A percentile compares a stretch with the other conserved stretches of the same genome.
These are phyloP conservation scores for Paramecium sexaurelia DNA, from an alignment of 73 alveolate genomes.

Conservation along the genomic window DNA sequence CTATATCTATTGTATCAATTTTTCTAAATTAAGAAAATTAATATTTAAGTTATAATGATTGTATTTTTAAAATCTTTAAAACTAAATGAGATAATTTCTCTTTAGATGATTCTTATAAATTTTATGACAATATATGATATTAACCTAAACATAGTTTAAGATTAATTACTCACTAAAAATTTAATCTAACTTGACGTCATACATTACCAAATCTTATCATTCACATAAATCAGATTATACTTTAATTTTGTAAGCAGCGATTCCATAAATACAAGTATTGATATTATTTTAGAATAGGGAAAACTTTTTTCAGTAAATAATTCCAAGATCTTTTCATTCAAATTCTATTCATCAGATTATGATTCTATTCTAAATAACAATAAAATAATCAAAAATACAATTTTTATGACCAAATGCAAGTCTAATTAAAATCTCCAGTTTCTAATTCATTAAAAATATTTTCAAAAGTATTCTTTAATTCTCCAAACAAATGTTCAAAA, in stretches of 20 bases:
- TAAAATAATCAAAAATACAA: neutral
- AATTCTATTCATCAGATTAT: neutral
- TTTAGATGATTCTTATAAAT: neutral
- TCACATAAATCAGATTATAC: neutral
- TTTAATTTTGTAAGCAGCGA: neutral
- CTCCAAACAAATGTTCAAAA: neutral
- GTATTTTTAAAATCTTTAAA: neutral
- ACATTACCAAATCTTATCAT: neutral
- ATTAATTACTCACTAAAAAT: neutral
- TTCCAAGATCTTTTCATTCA: neutral
- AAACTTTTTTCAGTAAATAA: neutral
- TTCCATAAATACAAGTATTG: neutral
- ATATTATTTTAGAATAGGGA: neutral
- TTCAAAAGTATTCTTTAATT: neutral
- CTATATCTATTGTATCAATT: neutral
- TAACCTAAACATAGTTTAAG: neutral
- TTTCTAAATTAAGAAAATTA: neutral
- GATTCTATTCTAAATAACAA: neutral
- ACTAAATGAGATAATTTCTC: neutral
- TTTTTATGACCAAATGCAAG: neutral
- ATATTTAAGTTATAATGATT: neutral
- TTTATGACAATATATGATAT: neutral
- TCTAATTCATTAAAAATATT: neutral
- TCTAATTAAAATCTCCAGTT: neutral
- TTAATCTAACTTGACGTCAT: slow-evolving; percentile 1